phyloP scores from a whole-genome alignment of 768 basidiomycete genomes.

The Xerocomus potaroensis region DNA sequence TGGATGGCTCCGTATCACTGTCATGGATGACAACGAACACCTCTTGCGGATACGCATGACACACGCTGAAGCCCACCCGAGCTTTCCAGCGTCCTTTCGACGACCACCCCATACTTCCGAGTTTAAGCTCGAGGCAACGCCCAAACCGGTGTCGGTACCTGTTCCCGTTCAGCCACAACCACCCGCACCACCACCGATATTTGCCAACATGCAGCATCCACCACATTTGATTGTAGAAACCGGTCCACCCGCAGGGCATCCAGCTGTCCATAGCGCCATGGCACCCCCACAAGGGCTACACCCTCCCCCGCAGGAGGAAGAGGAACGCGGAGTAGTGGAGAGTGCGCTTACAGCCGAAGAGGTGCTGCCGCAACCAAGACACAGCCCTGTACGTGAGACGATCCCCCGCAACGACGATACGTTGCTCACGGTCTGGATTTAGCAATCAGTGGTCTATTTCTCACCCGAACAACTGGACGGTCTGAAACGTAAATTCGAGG shows the following conservation, averaged over 20 bases:
- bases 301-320: conserved; percentile 14
- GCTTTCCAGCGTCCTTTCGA: conserved; percentile 32
- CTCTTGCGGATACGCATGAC: conserved; percentile 35
- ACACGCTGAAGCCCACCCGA: conserved; percentile 31
- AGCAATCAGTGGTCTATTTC: conserved; percentile 28
- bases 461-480: conserved; percentile 30
- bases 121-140: conserved; percentile 29
- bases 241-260: conserved; percentile 8
- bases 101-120: conserved; percentile 31
- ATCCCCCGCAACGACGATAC: not conserved
- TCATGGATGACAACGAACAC: conserved; percentile 34
- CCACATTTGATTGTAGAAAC: conserved; percentile 21
- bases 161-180: conserved; percentile 4
- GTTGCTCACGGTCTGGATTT: not conserved
- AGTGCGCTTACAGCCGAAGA: conserved; percentile 17
- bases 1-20: conserved; percentile 34
- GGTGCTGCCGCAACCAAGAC: conserved; percentile 10
- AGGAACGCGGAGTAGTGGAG: conserved; percentile 13
- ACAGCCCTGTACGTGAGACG: conserved; percentile 13
- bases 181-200: conserved; percentile 19
- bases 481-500: conserved; percentile 29
- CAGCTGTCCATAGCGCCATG: conserved; percentile 8
- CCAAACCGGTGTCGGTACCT: conserved; percentile 19
- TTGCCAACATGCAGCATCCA: conserved; percentile 20
- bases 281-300: conserved; percentile 7